Percentiles rank a stretch among this genome's conserved stretches.
phyloP scores from a whole-genome alignment of 331 rosid species.

The Quercus phellos region DNA sequence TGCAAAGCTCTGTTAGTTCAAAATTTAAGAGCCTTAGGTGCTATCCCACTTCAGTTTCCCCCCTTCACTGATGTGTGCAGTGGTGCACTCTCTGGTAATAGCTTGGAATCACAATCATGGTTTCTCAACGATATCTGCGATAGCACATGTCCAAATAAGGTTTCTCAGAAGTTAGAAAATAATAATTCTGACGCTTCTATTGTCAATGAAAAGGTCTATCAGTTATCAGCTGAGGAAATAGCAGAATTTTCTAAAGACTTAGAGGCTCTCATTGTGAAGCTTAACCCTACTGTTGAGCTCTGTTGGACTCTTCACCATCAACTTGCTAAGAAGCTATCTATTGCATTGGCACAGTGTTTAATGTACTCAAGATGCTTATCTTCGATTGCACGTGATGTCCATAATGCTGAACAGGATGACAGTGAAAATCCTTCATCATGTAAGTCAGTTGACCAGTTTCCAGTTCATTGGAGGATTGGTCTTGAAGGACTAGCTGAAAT shows the following conservation, averaged over 20 bases:
- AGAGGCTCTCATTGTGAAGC: constrained; percentile 57
- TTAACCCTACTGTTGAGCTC: constrained; percentile 56
- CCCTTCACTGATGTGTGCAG: constrained; percentile 23
- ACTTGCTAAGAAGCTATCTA: constrained; percentile 60
- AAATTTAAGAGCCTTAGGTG: constrained; percentile 46
- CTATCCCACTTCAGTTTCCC: constrained; percentile 44
- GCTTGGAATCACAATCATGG: constrained; percentile 41
- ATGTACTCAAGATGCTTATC: constrained; percentile 60
- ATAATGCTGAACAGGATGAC: constrained; percentile 43
- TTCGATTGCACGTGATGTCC: constrained; percentile 39
- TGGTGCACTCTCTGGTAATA: constrained; percentile 34
- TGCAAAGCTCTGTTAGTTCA: constrained; percentile 57
- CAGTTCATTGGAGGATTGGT: constrained; percentile 53
- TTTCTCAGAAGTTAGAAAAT: constrained; percentile 32
- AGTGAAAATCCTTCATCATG: constrained; percentile 39
- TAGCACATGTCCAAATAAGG: constrained; percentile 26
- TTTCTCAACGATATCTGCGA: constrained; percentile 54
- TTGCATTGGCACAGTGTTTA: constrained; percentile 59
- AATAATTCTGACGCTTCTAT: constrained; percentile 18
- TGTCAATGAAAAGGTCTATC: constrained; percentile 22
- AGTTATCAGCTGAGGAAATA: constrained; percentile 49
- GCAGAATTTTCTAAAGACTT: constrained; percentile 58
- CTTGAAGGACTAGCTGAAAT: constrained; percentile 65
- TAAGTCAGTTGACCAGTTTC: constrained; percentile 39
- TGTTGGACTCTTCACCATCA: constrained; percentile 89